Conservation (phyloP, 2,329 filamentous ascomycete species). For the Arthrinium puccinioides region DNA sequence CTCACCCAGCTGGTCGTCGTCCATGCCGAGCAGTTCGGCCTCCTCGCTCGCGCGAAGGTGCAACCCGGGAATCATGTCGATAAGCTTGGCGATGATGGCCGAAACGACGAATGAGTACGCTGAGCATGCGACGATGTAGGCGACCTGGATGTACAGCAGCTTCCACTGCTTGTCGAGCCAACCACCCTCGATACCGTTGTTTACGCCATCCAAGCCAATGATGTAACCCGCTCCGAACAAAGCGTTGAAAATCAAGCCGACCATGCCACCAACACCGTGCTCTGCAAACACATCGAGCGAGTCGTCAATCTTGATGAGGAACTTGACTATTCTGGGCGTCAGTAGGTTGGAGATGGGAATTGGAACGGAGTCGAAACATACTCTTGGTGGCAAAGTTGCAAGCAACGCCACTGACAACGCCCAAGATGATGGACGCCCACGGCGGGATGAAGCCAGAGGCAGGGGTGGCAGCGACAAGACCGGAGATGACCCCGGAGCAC, state of each 20-base stretch:
- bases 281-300: slow-evolving; percentile 67
- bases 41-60: slow-evolving; percentile 74
- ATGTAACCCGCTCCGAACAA: slow-evolving; percentile 64
- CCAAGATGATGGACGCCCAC: slow-evolving; percentile 61
- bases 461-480: slow-evolving; percentile 63
- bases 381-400: slow-evolving; percentile 64
- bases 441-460: slow-evolving; percentile 62
- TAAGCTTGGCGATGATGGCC: slow-evolving; percentile 63
- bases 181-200: slow-evolving; percentile 59
- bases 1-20: slow-evolving; percentile 84
- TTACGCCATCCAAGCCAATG: slow-evolving; percentile 71
- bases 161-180: slow-evolving; percentile 71
- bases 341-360: too few relatives aligned
- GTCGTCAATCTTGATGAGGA: slow-evolving; percentile 58
- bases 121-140: slow-evolving; percentile 61
- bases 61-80: slow-evolving; percentile 70
- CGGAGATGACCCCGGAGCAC: slow-evolving; percentile 66
- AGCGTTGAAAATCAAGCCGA: slow-evolving; percentile 66
- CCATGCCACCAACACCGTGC: slow-evolving; percentile 62
- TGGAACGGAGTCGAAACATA: slow-evolving; percentile 15
- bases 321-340: slow-evolving; percentile 42
- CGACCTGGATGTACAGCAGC: slow-evolving; percentile 72
- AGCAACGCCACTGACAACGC: slow-evolving; percentile 55
- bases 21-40: slow-evolving; percentile 80
- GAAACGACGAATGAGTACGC: slow-evolving; percentile 69